A percentile compares a stretch with the other conserved stretches of the same genome.
Conservation (phyloP, 2,329 filamentous ascomycete genomes). For the Epicoccum nigrum region DNA sequence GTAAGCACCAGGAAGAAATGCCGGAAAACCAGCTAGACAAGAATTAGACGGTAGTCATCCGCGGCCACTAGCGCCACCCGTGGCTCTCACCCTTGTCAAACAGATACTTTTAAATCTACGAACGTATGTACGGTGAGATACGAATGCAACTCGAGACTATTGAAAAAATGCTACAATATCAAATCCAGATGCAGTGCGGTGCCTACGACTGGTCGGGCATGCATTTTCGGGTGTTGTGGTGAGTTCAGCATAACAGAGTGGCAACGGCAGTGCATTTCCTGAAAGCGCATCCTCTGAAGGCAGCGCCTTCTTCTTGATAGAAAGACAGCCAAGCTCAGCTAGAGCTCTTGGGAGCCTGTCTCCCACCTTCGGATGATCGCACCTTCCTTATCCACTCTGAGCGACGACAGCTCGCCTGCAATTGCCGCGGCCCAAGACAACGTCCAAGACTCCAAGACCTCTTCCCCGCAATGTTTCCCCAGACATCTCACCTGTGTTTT, state of each 20-base stretch:
- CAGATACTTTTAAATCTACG: neutral
- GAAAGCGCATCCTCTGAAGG: too few species aligned
- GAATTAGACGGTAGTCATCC: neutral
- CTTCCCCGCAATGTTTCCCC: conserved; percentile 25
- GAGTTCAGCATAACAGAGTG: too few species aligned
- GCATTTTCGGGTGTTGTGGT: too few species aligned
- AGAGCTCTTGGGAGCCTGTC: neutral
- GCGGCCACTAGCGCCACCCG: neutral
- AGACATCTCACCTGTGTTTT: conserved; percentile 8
- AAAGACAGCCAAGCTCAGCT: conserved; percentile 7
- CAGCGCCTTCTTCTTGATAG: too few species aligned
- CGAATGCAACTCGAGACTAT: too few species aligned
- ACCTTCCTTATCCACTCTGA: conserved; percentile 13
- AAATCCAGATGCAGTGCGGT: too few species aligned
- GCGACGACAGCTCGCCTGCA: conserved; percentile 5
- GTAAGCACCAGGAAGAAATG: too few species aligned
- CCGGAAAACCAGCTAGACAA: neutral
- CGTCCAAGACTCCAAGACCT: conserved; percentile 23
- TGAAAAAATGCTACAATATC: too few species aligned
- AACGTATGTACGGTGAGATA: too few species aligned
- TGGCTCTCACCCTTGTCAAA: neutral
- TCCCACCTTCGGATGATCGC: neutral
- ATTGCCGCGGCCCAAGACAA: conserved; percentile 19
- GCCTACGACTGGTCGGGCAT: too few species aligned
- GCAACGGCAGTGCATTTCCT: too few species aligned